phyloP scores from a whole-genome alignment of 1,284 basidiomycete species.

The Ganoderma lingzhi region DNA sequence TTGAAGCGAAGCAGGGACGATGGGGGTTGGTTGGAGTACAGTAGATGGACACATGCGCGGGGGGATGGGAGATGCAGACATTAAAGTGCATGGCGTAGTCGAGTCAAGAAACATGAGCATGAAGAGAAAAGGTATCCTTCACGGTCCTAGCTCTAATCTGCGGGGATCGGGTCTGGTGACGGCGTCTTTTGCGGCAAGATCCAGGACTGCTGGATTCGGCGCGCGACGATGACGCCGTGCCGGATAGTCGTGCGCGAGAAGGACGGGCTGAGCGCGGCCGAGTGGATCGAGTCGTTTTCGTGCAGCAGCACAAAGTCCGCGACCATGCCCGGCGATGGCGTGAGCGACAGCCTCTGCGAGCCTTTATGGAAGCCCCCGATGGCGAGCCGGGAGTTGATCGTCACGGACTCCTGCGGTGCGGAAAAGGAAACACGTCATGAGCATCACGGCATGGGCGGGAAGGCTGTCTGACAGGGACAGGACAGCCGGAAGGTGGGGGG shows the following conservation, averaged over 20 bases:
- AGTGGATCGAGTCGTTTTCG: conserved; percentile 52
- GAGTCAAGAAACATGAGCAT: background rate
- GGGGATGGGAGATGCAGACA: background rate
- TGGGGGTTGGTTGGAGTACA: background rate
- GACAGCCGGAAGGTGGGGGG: background rate
- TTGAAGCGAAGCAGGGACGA: conserved; percentile 1
- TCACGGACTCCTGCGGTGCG: conserved; percentile 37
- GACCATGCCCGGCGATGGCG: conserved; percentile 48
- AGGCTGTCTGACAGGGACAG: background rate
- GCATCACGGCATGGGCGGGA: background rate
- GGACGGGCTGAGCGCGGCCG: conserved; percentile 57
- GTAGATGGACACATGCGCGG: background rate
- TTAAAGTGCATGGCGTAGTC: background rate
- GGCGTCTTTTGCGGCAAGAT: conserved; percentile 31
- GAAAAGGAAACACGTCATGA: conserved; percentile 8
- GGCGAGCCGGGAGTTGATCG: conserved; percentile 42
- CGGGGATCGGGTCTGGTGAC: conserved; percentile 23
- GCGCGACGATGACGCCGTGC: conserved; percentile 37
- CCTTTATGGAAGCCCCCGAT: conserved; percentile 46
- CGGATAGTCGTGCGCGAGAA: conserved; percentile 54
- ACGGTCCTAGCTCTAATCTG: background rate
- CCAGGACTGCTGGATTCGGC: conserved; percentile 32
- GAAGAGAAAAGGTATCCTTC: background rate
- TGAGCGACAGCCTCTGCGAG: conserved; percentile 41
- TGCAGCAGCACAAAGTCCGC: conserved; percentile 72